Evolutionary conservation across 2,329 filamentous ascomycete species (phyloP).

Genomic region (Pestalotiopsis sp.): DNA sequence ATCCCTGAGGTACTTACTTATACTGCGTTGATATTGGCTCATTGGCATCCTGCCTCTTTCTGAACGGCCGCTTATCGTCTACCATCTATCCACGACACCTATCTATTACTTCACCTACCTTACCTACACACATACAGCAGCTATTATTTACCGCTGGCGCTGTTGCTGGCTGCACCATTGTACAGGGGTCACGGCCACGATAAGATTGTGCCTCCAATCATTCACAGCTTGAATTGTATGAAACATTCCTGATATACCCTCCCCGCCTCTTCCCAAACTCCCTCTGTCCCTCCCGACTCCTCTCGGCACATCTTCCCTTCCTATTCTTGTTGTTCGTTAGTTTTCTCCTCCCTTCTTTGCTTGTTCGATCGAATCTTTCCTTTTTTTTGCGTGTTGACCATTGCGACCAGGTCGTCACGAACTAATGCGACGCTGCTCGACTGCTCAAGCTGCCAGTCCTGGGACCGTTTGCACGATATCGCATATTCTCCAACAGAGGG

Average conservation of each 20-base stretch:
- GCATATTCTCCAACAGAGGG: not conserved
- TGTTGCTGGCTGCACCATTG: not conserved
- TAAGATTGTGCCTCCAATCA: constrained; percentile 14
- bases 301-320: not conserved
- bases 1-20: not conserved
- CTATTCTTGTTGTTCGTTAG: not conserved
- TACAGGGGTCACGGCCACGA: constrained; percentile 2
- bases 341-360: not conserved
- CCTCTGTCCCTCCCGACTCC: not conserved
- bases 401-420: not conserved
- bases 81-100: not conserved
- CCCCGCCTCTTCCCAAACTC: constrained; percentile 4
- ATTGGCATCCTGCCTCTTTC: not conserved
- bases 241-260: constrained; percentile 12
- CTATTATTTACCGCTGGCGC: not conserved
- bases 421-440: not conserved
- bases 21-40: not conserved
- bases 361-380: not conserved
- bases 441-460: not conserved
- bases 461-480: not conserved
- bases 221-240: constrained; percentile 5
- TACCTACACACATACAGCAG: not conserved
- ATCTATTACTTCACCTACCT: not conserved
- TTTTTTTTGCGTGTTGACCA: not conserved
- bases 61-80: not conserved